phyloP scores from a whole-genome alignment of 108 stramenopile species.

The Ochromonas danica region DNA sequence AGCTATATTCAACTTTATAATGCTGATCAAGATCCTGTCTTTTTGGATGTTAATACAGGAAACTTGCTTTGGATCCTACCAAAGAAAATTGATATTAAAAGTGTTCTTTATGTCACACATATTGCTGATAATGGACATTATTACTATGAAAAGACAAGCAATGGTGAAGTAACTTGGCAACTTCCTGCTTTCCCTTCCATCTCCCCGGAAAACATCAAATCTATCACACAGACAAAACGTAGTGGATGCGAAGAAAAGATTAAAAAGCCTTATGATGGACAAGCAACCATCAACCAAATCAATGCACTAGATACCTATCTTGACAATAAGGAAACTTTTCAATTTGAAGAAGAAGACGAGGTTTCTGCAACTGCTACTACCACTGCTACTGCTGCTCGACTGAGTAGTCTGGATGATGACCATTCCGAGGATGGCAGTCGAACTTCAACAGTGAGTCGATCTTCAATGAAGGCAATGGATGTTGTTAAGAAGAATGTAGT shows the following conservation, averaged over 20 bases:
- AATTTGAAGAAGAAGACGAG: not conserved
- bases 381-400: not conserved
- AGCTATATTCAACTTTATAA: constrained; percentile 7
- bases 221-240: not conserved
- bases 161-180: not conserved
- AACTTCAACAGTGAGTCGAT: not conserved
- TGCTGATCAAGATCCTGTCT: not conserved
- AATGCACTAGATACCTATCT: not conserved
- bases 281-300: not conserved
- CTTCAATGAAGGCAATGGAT: not conserved
- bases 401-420: not conserved
- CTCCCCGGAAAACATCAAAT: not conserved
- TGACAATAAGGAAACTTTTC: not conserved
- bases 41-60: not conserved
- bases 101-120: not conserved
- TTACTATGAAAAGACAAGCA: not conserved
- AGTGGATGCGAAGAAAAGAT: not conserved
- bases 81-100: not conserved
- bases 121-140: not conserved
- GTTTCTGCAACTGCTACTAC: not conserved
- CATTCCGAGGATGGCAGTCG: not conserved
- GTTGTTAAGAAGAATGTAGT: too few relatives aligned
- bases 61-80: not conserved
- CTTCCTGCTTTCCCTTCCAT: not conserved
- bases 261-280: not conserved